Conservation (phyloP, 73 alveolate species). For the Blepharisma stoltei region DNA sequence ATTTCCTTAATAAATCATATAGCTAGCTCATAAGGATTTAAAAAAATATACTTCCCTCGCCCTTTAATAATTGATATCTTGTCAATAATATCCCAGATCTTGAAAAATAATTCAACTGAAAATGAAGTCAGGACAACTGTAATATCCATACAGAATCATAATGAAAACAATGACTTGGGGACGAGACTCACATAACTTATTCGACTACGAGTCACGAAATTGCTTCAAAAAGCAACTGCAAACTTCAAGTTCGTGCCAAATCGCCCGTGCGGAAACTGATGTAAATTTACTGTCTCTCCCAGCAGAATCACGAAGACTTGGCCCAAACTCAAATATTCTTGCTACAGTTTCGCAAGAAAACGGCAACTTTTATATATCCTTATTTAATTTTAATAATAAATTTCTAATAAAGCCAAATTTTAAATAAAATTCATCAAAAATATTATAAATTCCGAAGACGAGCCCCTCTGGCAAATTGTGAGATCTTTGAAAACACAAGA, state of each 20-base stretch:
- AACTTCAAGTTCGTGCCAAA: slow-evolving; percentile 18
- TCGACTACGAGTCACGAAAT: slow-evolving; percentile 53
- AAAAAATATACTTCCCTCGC: no score
- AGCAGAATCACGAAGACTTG: background rate
- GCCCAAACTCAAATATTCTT: background rate
- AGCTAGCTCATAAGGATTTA: no score
- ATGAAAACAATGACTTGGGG: slow-evolving; percentile 63
- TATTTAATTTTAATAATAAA: no score
- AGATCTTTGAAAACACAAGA: background rate
- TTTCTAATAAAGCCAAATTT: no score
- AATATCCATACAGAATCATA: slow-evolving; percentile 24
- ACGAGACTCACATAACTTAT: slow-evolving; percentile 63
- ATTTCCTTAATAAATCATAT: no score
- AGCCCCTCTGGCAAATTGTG: background rate
- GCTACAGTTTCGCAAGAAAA: background rate
- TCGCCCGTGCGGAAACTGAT: slow-evolving; percentile 21
- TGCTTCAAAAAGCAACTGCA: slow-evolving; percentile 27
- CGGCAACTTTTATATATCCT: background rate
- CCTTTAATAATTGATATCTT: no score
- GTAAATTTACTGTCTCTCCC: background rate
- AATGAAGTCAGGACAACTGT: no score
- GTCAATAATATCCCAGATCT: no score
- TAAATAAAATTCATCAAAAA: no score
- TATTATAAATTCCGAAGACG: background rate
- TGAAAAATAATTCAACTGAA: no score